Percentiles rank a stretch among this genome's conserved stretches.
phyloP scores from a whole-genome alignment of 2,329 filamentous ascomycete genomes.

The Ophiostoma tasmaniense region DNA sequence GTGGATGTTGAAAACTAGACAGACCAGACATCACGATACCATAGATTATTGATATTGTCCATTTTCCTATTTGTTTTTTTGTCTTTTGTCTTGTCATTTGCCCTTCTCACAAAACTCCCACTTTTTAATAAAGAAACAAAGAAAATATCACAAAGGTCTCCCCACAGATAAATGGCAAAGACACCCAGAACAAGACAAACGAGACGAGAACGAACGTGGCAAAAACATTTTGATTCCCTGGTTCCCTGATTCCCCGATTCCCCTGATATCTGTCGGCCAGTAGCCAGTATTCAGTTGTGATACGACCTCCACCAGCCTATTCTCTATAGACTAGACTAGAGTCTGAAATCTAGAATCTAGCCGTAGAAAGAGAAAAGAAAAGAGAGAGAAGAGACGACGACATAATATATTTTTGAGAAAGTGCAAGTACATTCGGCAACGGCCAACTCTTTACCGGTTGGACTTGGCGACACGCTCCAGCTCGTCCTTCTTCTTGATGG shows the following conservation, averaged over 20 bases:
- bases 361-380: neutral
- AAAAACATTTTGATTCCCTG: constrained; percentile 1
- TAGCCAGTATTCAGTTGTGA: no score
- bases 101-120: constrained; percentile 15
- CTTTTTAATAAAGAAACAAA: constrained; percentile 11
- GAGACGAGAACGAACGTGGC: constrained; percentile 7
- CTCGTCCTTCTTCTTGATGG: constrained; percentile 99
- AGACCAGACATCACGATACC: no score
- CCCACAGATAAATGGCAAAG: constrained; percentile 28
- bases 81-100: constrained; percentile 7
- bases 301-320: no score
- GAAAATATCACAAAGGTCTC: constrained; percentile 28
- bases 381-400: neutral
- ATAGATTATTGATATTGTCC: constrained; percentile 1
- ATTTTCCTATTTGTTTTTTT: constrained; percentile 13
- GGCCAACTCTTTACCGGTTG: constrained; percentile 76
- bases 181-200: neutral
- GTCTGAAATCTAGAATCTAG: no score
- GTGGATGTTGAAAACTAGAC: neutral
- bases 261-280: no score
- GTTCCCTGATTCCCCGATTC: neutral
- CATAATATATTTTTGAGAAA: constrained; percentile 4
- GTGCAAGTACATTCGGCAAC: neutral
- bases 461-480: constrained; percentile 99
- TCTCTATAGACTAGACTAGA: no score